Evolutionary conservation across 2,329 filamentous ascomycete species (phyloP).

Genomic region (Leptographium procerum): DNA sequence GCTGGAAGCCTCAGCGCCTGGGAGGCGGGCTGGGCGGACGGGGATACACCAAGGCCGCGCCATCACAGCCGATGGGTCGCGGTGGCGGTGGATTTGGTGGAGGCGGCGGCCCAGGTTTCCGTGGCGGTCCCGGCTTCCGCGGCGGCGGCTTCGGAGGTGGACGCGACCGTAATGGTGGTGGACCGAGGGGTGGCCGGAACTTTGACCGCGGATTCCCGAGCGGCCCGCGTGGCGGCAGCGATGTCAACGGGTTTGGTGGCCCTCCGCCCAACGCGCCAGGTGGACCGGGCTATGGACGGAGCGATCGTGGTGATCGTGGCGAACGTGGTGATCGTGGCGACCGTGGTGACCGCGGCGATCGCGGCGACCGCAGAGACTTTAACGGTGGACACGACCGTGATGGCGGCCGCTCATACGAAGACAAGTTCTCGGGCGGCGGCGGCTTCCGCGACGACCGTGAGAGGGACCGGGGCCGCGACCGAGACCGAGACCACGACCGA

Average conservation of each 20-base stretch:
- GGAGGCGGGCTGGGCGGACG: constrained; percentile 87
- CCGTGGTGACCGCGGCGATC: constrained; percentile 26
- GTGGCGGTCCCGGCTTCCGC: constrained; percentile 22
- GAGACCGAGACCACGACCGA: constrained; percentile 20
- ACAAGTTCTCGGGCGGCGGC: constrained; percentile 27
- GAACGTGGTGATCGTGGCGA: constrained; percentile 25
- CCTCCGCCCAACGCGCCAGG: constrained; percentile 49
- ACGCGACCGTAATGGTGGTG: constrained; percentile 2
- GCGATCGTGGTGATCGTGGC: neutral
- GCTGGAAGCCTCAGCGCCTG: constrained; percentile 84
- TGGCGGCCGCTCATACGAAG: constrained; percentile 32
- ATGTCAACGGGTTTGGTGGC: constrained; percentile 37
- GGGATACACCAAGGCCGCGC: constrained; percentile 76
- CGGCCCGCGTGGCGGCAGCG: constrained; percentile 28
- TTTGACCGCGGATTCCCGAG: constrained; percentile 32
- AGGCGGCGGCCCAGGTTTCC: constrained; percentile 16
- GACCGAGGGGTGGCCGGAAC: constrained; percentile 26
- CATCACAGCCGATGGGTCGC: constrained; percentile 53
- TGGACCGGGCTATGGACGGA: constrained; percentile 39
- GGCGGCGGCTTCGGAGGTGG: constrained; percentile 23
- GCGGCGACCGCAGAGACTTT: constrained; percentile 28
- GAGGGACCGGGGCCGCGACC: constrained; percentile 26
- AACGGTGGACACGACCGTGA: constrained; percentile 35
- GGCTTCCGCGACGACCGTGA: constrained; percentile 31
- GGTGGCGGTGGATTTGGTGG: constrained; percentile 27